Evolutionary conservation across 768 basidiomycete genomes (phyloP), one percentile per base, ranked within the genome.

Genomic region (Gautieria morchelliformis): DNA sequence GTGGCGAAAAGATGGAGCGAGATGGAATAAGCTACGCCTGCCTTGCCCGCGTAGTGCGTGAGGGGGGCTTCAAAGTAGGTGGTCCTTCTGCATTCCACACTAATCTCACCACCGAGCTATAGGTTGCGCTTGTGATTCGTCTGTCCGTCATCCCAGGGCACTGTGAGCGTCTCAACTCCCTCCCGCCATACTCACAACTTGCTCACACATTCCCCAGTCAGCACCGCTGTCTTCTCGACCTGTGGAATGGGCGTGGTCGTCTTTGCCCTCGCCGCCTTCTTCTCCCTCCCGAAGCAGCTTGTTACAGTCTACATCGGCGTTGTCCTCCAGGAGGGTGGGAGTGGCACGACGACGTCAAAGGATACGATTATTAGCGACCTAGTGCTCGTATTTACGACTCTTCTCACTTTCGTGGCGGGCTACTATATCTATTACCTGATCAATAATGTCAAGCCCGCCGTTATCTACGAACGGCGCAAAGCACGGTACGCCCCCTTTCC

Each of bases 301-400:
- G 79, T 92, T 62, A 89, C 87, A 8, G 93, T 96, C 12, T 96
- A 96, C 65, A 78, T 94, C 15, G 93, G 93, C 37, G 90, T 89
- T 32, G 74, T 88, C 30, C 68, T 90, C n/a, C 80, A 86, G 61
- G 72, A 79, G 24, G 39, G 37, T 20, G 56, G 50, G 37, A 30
- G 62, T 55, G 60, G 75, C 17, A 65, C 60, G 19, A 71, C 69
- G 41, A 69, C 68, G 66, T 76, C 67, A 3, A 75, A 76, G 61
- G 79, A 82, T 65, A 80, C 75, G 60, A 80, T 87, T 59, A 78
- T 92, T 60, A 85, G 83, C 53, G 79, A 88, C 59, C 67, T 75
- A 5, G 87, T 93, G 4, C 70, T 92, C 30, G 84, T 66, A 6
- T 53, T 87, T 40, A 90, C 90, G 0, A 66, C 83, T 39, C 42